phyloP scores from a whole-genome alignment of 2,329 filamentous ascomycete species.

The Colletotrichum costaricense region DNA sequence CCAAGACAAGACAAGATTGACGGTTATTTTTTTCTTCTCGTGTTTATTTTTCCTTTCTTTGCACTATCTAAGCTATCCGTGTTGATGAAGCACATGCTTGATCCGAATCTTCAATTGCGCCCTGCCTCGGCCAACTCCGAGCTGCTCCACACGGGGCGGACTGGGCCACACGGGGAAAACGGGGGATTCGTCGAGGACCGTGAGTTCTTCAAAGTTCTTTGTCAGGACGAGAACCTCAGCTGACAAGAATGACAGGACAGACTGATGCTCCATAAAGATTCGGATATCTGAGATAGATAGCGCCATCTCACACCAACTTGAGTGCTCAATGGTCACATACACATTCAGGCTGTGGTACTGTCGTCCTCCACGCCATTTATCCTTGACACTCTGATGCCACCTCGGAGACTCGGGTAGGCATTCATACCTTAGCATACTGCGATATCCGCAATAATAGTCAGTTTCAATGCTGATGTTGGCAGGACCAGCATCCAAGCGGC shows the following conservation, averaged over 20 bases:
- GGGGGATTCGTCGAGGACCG: slow-evolving; percentile 1
- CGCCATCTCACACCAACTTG: neutral
- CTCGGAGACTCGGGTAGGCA: neutral
- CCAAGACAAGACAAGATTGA: neutral
- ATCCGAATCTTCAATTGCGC: slow-evolving; percentile 2
- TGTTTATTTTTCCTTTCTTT: neutral
- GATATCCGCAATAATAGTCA: too few species aligned
- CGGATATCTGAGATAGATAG: neutral
- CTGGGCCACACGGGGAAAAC: neutral
- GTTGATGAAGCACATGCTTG: neutral
- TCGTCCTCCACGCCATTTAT: neutral
- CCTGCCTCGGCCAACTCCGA: slow-evolving; percentile 26
- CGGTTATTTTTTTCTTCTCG: neutral
- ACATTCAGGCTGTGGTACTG: neutral
- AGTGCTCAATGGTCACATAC: neutral
- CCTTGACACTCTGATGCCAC: neutral
- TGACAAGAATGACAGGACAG: neutral
- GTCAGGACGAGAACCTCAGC: neutral
- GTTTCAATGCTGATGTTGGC: neutral
- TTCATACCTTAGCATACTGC: too few species aligned
- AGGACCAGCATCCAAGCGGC: neutral
- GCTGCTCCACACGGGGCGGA: slow-evolving; percentile 12
- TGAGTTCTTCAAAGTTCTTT: neutral
- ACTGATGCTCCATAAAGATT: neutral
- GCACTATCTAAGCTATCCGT: too few species aligned